Conservation (phyloP, 2,329 filamentous ascomycete species). For the Ophiocordyceps polyrhachis-furcata region DNA sequence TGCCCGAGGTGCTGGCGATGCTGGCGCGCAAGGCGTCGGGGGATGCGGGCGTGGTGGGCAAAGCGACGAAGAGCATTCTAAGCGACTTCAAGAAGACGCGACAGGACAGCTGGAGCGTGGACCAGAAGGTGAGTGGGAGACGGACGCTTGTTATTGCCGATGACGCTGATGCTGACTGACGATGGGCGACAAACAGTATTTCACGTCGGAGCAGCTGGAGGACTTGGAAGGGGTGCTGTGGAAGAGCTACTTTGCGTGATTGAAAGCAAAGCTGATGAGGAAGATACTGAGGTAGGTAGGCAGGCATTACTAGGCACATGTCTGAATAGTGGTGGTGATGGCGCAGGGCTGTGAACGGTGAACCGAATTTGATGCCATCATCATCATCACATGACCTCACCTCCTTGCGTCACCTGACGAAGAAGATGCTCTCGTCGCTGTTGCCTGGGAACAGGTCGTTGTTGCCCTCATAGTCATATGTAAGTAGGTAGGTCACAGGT, state of each 20-base stretch:
- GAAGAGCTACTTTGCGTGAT: conserved; percentile 95
- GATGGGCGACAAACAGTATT: conserved; percentile 33
- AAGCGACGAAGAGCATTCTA: conserved; percentile 83
- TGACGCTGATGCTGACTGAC: conserved; percentile 1
- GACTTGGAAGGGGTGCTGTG: conserved; percentile 91
- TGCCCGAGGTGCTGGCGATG: conserved; percentile 78
- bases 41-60: conserved; percentile 82
- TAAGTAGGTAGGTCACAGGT: no score
- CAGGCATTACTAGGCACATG: no score
- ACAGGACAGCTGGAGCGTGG: conserved; percentile 95
- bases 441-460: no score
- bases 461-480: no score
- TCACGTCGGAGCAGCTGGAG: conserved; percentile 81
- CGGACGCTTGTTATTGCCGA: background rate
- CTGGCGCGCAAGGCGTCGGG: conserved; percentile 71
- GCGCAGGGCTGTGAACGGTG: no score
- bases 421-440: background rate
- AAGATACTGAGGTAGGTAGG: no score
- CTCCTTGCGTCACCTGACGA: background rate
- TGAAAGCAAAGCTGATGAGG: background rate
- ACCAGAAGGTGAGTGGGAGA: conserved; percentile 62
- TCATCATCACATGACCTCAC: background rate
- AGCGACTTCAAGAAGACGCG: conserved; percentile 99
- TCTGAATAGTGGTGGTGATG: no score
- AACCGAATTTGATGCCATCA: no score